Evolutionary conservation across 345 rosid genomes (phyloP).

Genomic region (Citropsis articulata): DNA sequence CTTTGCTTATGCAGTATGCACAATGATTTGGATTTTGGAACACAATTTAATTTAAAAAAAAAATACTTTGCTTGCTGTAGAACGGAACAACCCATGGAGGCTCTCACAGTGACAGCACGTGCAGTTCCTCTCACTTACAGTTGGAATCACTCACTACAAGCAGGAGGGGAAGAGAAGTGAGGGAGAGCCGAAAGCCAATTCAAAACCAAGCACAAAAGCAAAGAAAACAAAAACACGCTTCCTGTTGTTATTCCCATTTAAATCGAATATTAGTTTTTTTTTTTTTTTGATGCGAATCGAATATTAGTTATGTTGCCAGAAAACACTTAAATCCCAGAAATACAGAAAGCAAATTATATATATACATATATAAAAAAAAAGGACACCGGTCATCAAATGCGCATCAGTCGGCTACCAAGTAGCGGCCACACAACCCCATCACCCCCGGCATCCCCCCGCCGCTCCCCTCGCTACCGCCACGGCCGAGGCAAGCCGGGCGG

Average conservation of each 20-base stretch:
- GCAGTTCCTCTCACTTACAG: not conserved
- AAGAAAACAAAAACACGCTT: not conserved
- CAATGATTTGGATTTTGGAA: too few species aligned
- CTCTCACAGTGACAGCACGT: conserved; percentile 9
- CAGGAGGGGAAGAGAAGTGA: too few species aligned
- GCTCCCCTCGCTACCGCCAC: conserved; percentile 85
- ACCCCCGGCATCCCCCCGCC: conserved; percentile 89
- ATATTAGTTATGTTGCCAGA: not conserved
- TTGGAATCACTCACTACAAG: too few species aligned
- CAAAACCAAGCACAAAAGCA: not conserved
- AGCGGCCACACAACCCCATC: conserved; percentile 98
- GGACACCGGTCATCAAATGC: conserved; percentile 50
- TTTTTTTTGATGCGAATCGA: too few species aligned
- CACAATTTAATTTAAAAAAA: too few species aligned
- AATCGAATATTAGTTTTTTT: too few species aligned
- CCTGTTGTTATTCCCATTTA: too few species aligned
- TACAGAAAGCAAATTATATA: too few species aligned
- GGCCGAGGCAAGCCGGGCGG: conserved; percentile 58
- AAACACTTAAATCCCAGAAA: not conserved
- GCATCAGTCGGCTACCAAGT: conserved; percentile 72
- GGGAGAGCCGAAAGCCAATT: not conserved
- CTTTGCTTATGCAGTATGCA: too few species aligned
- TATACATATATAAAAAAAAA: too few species aligned
- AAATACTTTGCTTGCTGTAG: too few species aligned
- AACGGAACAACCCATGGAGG: too few species aligned